phyloP scores from a whole-genome alignment of 2,329 filamentous ascomycete species.

The Epichloe glyceriae region DNA sequence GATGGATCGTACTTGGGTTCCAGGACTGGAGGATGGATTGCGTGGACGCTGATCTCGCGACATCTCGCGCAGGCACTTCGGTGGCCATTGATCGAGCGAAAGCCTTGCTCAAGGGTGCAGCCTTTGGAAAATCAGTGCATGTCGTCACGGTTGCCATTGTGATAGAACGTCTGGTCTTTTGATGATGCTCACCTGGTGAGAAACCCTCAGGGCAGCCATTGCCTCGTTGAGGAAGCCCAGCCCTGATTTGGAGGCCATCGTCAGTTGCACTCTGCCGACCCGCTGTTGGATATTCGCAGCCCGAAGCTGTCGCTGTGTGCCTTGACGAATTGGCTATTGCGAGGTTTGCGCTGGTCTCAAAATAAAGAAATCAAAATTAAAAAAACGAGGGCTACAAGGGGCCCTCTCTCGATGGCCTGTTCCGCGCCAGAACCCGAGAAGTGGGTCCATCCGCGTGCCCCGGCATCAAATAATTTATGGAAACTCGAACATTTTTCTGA shows the following conservation, averaged over 20 bases:
- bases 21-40: constrained; percentile 27
- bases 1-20: constrained; percentile 27
- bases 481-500: constrained; percentile 5
- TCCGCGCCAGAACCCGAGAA: constrained; percentile 13
- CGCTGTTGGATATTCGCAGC: not conserved
- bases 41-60: constrained; percentile 21
- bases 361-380: constrained; percentile 10
- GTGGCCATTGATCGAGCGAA: constrained; percentile 45
- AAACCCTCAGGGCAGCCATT: constrained; percentile 35
- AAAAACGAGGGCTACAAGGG: too few species aligned
- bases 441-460: constrained; percentile 12
- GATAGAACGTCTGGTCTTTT: not conserved
- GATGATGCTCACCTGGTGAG: constrained; percentile 20
- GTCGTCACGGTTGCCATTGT: not conserved
- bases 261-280: not conserved
- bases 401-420: constrained; percentile 10
- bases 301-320: constrained; percentile 6
- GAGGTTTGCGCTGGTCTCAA: not conserved
- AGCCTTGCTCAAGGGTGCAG: constrained; percentile 22
- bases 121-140: constrained; percentile 14
- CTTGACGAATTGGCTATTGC: constrained; percentile 3
- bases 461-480: not conserved
- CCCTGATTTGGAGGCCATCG: constrained; percentile 23
- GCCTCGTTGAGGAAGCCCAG: constrained; percentile 39
- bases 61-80: constrained; percentile 27